Conservation (phyloP, 805 yeast genomes). For the Starmerella bombi region DNA sequence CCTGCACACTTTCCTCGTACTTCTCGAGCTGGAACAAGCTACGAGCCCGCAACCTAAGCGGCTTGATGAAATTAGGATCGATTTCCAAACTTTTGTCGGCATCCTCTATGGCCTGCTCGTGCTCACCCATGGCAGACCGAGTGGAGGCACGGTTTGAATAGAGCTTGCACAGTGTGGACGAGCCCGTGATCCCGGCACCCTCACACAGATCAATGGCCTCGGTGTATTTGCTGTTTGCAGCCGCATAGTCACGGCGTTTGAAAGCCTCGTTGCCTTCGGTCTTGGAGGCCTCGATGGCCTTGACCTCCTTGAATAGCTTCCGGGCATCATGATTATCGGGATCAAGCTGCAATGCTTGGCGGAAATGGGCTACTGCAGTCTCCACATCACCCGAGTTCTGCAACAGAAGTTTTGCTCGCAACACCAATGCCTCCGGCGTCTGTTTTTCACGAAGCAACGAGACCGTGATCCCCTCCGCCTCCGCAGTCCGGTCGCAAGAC, state of each 20-base stretch:
- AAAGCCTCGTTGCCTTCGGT: conserved; percentile 57
- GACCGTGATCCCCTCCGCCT: conserved; percentile 29
- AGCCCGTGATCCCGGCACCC: conserved; percentile 31
- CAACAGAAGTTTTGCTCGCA: conserved; percentile 28
- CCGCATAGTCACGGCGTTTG: conserved; percentile 47
- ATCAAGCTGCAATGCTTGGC: conserved; percentile 31
- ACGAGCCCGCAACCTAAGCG: conserved; percentile 30
- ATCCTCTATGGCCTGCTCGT: conserved; percentile 67
- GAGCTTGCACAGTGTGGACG: conserved; percentile 26
- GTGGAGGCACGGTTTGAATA: conserved; percentile 85
- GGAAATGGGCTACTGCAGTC: conserved; percentile 29
- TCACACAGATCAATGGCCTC: conserved; percentile 60
- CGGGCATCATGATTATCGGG: conserved; percentile 31
- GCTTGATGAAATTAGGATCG: conserved; percentile 63
- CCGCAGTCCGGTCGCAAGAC: conserved; percentile 25
- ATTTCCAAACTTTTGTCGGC: conserved; percentile 53
- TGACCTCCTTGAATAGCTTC: conserved; percentile 22
- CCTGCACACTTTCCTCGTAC: conserved; percentile 30
- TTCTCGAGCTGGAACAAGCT: conserved; percentile 29
- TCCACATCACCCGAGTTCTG: conserved; percentile 30
- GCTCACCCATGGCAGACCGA: conserved; percentile 60
- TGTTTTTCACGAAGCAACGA: conserved; percentile 27
- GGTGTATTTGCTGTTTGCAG: conserved; percentile 61
- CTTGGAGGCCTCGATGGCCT: conserved; percentile 27
- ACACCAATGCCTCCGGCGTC: conserved; percentile 31